Evolutionary conservation across 2,329 filamentous ascomycete species (phyloP).

Genomic region (Fusarium sp.): DNA sequence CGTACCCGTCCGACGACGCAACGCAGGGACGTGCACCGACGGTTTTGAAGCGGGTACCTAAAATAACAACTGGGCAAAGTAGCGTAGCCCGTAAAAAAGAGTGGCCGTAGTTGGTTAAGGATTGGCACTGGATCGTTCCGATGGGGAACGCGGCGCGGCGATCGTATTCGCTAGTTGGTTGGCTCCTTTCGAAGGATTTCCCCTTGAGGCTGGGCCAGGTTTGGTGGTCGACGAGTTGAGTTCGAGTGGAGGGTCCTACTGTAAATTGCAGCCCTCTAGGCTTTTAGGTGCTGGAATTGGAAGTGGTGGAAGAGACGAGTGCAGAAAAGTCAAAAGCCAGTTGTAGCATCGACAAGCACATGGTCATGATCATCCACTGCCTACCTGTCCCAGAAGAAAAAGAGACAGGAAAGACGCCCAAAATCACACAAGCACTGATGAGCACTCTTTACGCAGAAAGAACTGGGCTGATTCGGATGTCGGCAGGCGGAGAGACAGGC

Average conservation of each 20-base stretch:
- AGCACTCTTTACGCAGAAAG: slow-evolving; percentile 27
- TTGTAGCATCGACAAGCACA: slow-evolving; percentile 25
- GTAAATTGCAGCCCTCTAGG: neutral
- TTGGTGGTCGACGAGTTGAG: slow-evolving; percentile 12
- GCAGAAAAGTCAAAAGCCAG: slow-evolving; percentile 19
- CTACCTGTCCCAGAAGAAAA: neutral
- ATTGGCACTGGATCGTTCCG: slow-evolving; percentile 9
- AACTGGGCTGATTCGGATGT: slow-evolving; percentile 19
- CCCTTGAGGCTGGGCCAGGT: neutral
- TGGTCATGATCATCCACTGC: slow-evolving; percentile 12
- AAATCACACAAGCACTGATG: slow-evolving; percentile 31
- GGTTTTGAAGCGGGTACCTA: slow-evolving; percentile 37
- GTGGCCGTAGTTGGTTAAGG: slow-evolving; percentile 4
- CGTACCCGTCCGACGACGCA: slow-evolving; percentile 34
- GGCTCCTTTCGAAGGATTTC: slow-evolving; percentile 23
- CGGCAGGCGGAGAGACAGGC: slow-evolving; percentile 9
- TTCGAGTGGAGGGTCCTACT: slow-evolving; percentile 1
- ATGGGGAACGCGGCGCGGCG: slow-evolving; percentile 31
- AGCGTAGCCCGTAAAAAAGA: slow-evolving; percentile 9
- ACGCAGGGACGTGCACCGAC: slow-evolving; percentile 38
- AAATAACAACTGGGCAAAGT: slow-evolving; percentile 34
- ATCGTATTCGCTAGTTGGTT: slow-evolving; percentile 44
- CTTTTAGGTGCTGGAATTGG: slow-evolving; percentile 15
- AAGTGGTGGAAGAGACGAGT: slow-evolving; percentile 10
- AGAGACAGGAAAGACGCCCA: slow-evolving; percentile 1